Percentiles rank a stretch among this genome's conserved stretches.
These are phyloP conservation scores for Cyclotella cryptica DNA, from an alignment of 108 stramenopile genomes.

Conservation along the genomic window DNA sequence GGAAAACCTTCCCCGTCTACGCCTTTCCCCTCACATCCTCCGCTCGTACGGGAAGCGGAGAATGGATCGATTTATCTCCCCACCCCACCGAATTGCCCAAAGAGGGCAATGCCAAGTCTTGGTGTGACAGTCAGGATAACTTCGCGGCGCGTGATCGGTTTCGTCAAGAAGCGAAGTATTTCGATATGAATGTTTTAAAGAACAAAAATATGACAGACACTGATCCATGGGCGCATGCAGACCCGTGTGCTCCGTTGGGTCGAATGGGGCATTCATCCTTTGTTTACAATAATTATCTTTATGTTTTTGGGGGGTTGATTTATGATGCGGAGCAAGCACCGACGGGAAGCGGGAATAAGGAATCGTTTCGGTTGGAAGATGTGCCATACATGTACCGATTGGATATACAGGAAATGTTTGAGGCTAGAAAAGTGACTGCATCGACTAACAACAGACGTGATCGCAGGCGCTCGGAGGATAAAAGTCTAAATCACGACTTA, in stretches of 20 bases:
- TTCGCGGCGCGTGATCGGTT: conserved; percentile 28
- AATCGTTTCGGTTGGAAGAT: conserved; percentile 51
- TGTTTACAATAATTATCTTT: conserved; percentile 40
- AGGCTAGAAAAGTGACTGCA: conserved; percentile 14
- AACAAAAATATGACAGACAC: not conserved
- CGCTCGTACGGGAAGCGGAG: conserved; percentile 13
- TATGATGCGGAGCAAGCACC: conserved; percentile 46
- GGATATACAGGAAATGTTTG: conserved; percentile 47
- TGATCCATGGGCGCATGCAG: conserved; percentile 41
- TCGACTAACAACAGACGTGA: not conserved
- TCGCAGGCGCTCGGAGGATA: not conserved
- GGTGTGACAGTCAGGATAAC: conserved; percentile 21
- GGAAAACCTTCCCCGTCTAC: conserved; percentile 62
- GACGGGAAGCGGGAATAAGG: conserved; percentile 15
- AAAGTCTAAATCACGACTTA: not conserved
- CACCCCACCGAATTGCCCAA: not conserved
- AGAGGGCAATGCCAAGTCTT: conserved; percentile 9
- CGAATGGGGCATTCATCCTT: conserved; percentile 57
- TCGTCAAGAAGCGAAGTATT: conserved; percentile 35
- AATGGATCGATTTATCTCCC: conserved; percentile 52
- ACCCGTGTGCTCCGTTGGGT: conserved; percentile 40
- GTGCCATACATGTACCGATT: conserved; percentile 47
- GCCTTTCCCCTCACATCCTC: conserved; percentile 57
- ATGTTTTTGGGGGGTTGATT: conserved; percentile 62
- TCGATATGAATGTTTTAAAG: not conserved